A percentile compares a stretch with the other conserved stretches of the same genome.
phyloP scores from a whole-genome alignment of 148 eudicot species.

The Rhododendron ferrugineum region DNA sequence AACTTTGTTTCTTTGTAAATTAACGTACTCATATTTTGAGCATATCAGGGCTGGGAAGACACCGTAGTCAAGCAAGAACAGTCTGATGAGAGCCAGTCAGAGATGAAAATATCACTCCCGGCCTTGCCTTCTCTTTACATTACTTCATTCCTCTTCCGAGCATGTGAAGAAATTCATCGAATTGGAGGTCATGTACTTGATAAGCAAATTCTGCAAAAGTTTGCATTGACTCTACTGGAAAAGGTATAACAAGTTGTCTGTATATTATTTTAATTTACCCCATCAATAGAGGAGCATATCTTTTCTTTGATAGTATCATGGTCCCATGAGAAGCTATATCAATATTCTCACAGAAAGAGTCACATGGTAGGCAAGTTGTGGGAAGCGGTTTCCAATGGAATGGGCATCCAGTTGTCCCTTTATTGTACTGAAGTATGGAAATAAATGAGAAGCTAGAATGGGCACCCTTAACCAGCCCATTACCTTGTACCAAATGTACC shows the following conservation, averaged over 20 bases:
- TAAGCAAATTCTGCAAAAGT: constrained; percentile 65
- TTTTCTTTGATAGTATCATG: neutral
- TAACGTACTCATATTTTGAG: constrained; percentile 12
- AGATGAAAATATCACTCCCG: constrained; percentile 87
- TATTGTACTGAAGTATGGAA: neutral
- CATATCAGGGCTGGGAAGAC: constrained; percentile 92
- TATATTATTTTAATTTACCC: neutral
- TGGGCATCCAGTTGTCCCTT: neutral
- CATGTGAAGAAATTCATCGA: constrained; percentile 91
- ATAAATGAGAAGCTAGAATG: neutral
- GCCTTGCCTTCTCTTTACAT: constrained; percentile 85
- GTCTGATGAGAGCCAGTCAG: constrained; percentile 59
- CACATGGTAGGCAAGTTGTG: neutral
- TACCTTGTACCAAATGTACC: neutral
- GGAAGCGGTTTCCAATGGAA: neutral
- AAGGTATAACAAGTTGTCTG: constrained; percentile 44
- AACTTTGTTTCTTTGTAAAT: neutral
- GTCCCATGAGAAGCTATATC: neutral
- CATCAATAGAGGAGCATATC: neutral
- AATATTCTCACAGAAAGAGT: neutral
- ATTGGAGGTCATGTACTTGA: constrained; percentile 96
- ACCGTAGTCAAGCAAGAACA: constrained; percentile 81
- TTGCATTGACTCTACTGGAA: constrained; percentile 63
- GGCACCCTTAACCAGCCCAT: neutral
- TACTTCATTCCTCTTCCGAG: constrained; percentile 73